A percentile compares a stretch with the other conserved stretches of the same genome.
Evolutionary conservation across 1,284 basidiomycete genomes (phyloP).

Genomic region (Puccinia hordei): DNA sequence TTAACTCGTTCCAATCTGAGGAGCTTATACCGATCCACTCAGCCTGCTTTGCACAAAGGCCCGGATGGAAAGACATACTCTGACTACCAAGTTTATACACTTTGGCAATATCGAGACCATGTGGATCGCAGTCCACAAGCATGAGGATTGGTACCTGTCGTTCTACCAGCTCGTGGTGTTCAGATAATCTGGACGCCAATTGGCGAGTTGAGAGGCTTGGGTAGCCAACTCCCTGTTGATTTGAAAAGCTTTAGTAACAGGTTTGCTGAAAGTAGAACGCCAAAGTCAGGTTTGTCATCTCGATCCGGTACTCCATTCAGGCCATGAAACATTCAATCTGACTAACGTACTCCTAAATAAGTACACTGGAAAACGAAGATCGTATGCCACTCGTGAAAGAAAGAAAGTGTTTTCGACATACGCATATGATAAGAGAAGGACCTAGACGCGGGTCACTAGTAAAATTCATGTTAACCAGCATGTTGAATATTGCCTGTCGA

Average conservation of each 20-base stretch:
- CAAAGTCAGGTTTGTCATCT: too few relatives aligned
- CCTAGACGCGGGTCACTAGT: slow-evolving; percentile 24
- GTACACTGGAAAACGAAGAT: neutral
- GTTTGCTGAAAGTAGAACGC: neutral
- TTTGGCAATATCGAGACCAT: slow-evolving; percentile 82
- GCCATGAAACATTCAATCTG: too few relatives aligned
- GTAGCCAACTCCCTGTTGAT: slow-evolving; percentile 81
- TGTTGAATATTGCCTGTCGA: slow-evolving; percentile 36
- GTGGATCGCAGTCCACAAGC: slow-evolving; percentile 85
- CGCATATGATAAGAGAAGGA: slow-evolving; percentile 36
- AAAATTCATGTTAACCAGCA: slow-evolving; percentile 34
- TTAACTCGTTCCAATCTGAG: slow-evolving; percentile 43
- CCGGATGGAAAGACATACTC: slow-evolving; percentile 30
- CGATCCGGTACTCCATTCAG: too few relatives aligned
- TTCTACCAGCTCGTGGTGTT: slow-evolving; percentile 66
- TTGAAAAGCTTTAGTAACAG: neutral
- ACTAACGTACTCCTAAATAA: too few relatives aligned
- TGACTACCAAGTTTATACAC: slow-evolving; percentile 67
- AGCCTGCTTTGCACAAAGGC: slow-evolving; percentile 13
- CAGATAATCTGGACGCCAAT: slow-evolving; percentile 71
- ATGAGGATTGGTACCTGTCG: slow-evolving; percentile 67
- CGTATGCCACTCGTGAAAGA: neutral
- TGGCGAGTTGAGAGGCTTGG: slow-evolving; percentile 85
- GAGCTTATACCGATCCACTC: slow-evolving; percentile 36
- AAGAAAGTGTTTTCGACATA: slow-evolving; percentile 2